These are phyloP conservation scores for Zygosaccharomyces gambellarensis DNA, from an alignment of 805 yeast species.

Conservation along the genomic window DNA sequence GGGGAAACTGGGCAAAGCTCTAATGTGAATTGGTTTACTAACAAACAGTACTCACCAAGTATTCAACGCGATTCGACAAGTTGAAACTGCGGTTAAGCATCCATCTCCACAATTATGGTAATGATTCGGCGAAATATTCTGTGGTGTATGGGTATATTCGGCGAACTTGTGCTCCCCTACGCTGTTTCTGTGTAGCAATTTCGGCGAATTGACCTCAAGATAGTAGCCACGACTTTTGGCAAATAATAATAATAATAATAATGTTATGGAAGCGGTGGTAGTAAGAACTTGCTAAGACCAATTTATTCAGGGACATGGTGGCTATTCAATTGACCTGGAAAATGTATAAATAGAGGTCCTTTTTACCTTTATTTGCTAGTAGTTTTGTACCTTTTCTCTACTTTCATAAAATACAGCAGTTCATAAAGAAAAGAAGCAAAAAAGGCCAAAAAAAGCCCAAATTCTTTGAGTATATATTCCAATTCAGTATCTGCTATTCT, in stretches of 20 bases:
- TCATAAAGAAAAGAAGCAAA: not conserved
- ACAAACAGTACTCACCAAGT: not conserved
- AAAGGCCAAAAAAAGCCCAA: not conserved
- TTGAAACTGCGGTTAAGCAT: not conserved
- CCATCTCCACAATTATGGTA: constrained; percentile 1
- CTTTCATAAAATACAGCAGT: not conserved
- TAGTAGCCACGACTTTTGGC: not conserved
- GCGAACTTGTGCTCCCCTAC: not conserved
- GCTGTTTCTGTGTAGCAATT: not conserved
- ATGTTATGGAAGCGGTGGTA: not conserved
- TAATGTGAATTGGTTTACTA: not conserved
- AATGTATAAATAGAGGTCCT: constrained; percentile 1
- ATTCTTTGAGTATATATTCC: not conserved
- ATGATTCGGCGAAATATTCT: not conserved
- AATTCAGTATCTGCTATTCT: not conserved
- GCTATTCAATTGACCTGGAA: not conserved
- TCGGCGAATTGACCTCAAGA: not conserved
- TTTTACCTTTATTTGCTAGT: not conserved
- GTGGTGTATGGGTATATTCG: constrained; percentile 1
- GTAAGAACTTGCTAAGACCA: not conserved
- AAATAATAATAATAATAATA: not conserved
- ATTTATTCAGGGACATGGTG: not conserved
- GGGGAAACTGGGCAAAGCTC: not conserved
- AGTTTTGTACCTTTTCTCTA: not conserved
- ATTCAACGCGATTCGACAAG: not conserved